Evolutionary conservation across 495 filamentous ascomycete genomes (phyloP).

Genomic region (Tetracladium setigerum): DNA sequence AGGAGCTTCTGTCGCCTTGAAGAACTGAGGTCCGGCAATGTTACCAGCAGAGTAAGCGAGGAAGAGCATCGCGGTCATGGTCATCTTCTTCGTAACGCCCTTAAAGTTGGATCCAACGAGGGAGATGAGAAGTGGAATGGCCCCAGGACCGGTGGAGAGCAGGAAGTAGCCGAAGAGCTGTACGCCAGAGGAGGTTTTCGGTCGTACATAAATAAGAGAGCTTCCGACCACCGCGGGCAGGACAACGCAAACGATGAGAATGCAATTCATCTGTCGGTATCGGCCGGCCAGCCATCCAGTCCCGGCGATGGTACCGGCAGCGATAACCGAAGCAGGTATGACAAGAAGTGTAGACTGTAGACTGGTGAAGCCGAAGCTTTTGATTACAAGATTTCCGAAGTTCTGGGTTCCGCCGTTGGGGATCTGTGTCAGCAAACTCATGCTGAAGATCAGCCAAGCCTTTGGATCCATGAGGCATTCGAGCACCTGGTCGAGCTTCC

Average conservation of each 20-base stretch:
- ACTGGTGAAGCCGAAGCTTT: slow-evolving; percentile 31
- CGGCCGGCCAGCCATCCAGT: slow-evolving; percentile 33
- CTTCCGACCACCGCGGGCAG: slow-evolving; percentile 31
- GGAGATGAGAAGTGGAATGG: slow-evolving; percentile 26
- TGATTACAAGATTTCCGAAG: slow-evolving; percentile 35
- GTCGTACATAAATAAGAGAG: slow-evolving; percentile 24
- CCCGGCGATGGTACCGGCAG: slow-evolving; percentile 23
- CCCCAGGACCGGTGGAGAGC: slow-evolving; percentile 25
- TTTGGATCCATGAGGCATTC: slow-evolving; percentile 35
- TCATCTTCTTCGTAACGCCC: slow-evolving; percentile 19
- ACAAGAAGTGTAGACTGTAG: slow-evolving; percentile 30
- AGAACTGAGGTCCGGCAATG: slow-evolving; percentile 15
- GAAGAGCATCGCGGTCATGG: slow-evolving; percentile 15
- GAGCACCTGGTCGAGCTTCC: slow-evolving; percentile 28
- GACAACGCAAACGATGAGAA: slow-evolving; percentile 30
- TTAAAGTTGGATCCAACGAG: slow-evolving; percentile 21
- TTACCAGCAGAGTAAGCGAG: slow-evolving; percentile 18
- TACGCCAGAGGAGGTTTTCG: slow-evolving; percentile 1
- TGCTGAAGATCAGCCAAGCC: too few relatives aligned
- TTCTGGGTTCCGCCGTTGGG: slow-evolving; percentile 37
- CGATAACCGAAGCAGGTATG: slow-evolving; percentile 30
- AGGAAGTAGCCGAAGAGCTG: slow-evolving; percentile 12
- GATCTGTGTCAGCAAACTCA: too few relatives aligned
- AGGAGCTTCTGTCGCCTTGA: slow-evolving; percentile 16
- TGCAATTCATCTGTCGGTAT: slow-evolving; percentile 30